Conservation (phyloP, 2,329 filamentous ascomycete genomes). For the Venturia oleaginea region DNA sequence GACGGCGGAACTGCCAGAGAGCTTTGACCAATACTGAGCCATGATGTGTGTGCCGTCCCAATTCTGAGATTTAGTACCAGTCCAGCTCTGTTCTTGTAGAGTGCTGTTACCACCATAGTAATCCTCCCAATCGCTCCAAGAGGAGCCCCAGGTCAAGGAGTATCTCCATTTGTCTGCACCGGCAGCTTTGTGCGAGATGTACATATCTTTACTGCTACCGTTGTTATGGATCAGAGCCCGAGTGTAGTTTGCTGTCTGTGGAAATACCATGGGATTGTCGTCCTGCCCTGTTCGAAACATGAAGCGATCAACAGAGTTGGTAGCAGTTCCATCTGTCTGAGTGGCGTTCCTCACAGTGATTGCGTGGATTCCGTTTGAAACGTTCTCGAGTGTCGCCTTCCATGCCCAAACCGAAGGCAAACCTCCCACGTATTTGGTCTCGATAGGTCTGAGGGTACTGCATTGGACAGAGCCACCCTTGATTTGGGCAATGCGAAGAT, state of each 20-base stretch:
- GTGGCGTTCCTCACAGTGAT: conserved; percentile 48
- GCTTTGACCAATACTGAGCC: conserved; percentile 54
- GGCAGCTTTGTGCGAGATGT: conserved; percentile 49
- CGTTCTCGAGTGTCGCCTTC: conserved; percentile 43
- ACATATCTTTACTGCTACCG: conserved; percentile 33
- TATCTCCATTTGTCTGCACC: conserved; percentile 56
- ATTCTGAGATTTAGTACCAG: conserved; percentile 46
- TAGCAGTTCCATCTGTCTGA: conserved; percentile 25
- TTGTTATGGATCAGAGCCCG: conserved; percentile 36
- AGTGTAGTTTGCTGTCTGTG: conserved; percentile 49
- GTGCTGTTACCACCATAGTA: conserved; percentile 46
- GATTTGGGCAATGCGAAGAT: conserved; percentile 35
- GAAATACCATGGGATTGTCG: conserved; percentile 53
- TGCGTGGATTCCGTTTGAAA: conserved; percentile 52
- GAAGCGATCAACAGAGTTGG: conserved; percentile 48
- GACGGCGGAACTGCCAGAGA: conserved; percentile 51
- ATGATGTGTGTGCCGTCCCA: conserved; percentile 55
- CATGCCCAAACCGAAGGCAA: conserved; percentile 47
- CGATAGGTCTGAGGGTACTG: conserved; percentile 23
- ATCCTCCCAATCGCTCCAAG: conserved; percentile 49
- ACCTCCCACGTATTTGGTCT: conserved; percentile 40
- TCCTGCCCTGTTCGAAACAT: conserved; percentile 49
- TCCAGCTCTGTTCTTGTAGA: conserved; percentile 44
- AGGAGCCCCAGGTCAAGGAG: conserved; percentile 51
- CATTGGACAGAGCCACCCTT: conserved; percentile 20